Evolutionary conservation across 495 filamentous ascomycete genomes (phyloP).

Genomic region (Immersiella caudata): DNA sequence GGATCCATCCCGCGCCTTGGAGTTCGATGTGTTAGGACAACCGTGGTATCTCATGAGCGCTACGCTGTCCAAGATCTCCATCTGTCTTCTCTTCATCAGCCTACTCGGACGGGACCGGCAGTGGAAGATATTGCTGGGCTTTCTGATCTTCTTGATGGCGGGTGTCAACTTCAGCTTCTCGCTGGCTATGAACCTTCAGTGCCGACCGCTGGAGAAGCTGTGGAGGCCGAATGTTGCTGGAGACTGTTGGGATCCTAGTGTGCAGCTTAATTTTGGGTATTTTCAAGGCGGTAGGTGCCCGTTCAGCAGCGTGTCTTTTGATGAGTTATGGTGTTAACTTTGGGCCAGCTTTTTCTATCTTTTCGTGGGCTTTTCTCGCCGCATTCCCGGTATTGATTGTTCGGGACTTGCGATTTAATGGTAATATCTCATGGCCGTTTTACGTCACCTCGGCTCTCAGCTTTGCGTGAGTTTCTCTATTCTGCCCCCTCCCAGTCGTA

Average conservation of each 20-base stretch:
- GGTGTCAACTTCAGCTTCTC: constrained; percentile 39
- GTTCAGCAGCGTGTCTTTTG: background rate
- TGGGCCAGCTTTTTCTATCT: constrained; percentile 38
- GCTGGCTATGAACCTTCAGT: constrained; percentile 39
- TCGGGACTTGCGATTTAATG: constrained; percentile 32
- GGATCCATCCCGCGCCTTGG: constrained; percentile 29
- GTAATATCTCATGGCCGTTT: constrained; percentile 38
- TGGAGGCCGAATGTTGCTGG: constrained; percentile 37
- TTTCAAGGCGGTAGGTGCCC: constrained; percentile 39
- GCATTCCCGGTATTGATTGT: constrained; percentile 38
- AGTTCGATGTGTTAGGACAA: constrained; percentile 41
- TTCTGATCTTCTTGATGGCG: constrained; percentile 38
- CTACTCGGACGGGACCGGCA: constrained; percentile 30
- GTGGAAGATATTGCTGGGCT: constrained; percentile 37
- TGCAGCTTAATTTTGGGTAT: constrained; percentile 43
- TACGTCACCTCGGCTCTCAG: constrained; percentile 35
- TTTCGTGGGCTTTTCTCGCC: constrained; percentile 42
- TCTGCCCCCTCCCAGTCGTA: background rate
- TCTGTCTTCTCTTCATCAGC: constrained; percentile 40
- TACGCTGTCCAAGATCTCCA: constrained; percentile 42
- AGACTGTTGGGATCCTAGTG: constrained; percentile 35
- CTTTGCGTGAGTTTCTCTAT: constrained; percentile 32
- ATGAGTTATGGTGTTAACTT: constrained; percentile 8
- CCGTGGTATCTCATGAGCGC: constrained; percentile 44
- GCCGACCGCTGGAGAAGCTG: constrained; percentile 41